Percentiles rank a stretch among this genome's conserved stretches.
Conservation (phyloP, 2,329 filamentous ascomycete species). For the Epicoccum nigrum region DNA sequence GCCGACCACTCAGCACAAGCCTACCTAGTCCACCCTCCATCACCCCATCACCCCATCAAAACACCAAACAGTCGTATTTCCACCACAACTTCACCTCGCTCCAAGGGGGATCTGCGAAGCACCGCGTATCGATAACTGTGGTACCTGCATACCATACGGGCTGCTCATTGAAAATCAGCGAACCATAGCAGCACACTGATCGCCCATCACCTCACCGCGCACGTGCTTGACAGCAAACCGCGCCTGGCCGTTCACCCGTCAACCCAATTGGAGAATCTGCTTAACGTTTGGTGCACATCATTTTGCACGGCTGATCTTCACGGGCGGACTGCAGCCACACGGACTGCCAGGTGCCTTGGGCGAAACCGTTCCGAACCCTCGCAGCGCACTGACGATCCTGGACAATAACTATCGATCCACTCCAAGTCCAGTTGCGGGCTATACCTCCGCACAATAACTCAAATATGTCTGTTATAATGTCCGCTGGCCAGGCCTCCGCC, state of each 20-base stretch:
- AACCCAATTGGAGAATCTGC: neutral
- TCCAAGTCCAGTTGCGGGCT: no score
- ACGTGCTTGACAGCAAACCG: constrained; percentile 11
- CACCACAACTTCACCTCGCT: neutral
- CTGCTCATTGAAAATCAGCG: constrained; percentile 6
- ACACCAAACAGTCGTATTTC: neutral
- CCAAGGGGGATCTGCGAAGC: constrained; percentile 5
- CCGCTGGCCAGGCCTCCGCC: constrained; percentile 48
- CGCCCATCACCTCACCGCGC: neutral
- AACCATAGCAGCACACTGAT: constrained; percentile 8
- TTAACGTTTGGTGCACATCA: neutral
- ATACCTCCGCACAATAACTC: constrained; percentile 6
- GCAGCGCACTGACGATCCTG: no score
- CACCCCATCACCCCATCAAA: neutral
- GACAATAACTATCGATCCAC: no score
- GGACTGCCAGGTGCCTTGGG: neutral
- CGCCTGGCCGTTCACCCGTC: constrained; percentile 5
- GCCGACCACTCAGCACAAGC: neutral
- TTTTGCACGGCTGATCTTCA: neutral
- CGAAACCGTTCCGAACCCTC: neutral
- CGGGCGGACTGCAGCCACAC: neutral
- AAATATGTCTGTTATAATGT: constrained; percentile 32
- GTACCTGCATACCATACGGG: neutral
- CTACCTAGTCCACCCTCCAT: neutral
- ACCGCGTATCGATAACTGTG: neutral